phyloP scores from a whole-genome alignment of 2,329 filamentous ascomycete genomes.

The Aureobasidium sp. region DNA sequence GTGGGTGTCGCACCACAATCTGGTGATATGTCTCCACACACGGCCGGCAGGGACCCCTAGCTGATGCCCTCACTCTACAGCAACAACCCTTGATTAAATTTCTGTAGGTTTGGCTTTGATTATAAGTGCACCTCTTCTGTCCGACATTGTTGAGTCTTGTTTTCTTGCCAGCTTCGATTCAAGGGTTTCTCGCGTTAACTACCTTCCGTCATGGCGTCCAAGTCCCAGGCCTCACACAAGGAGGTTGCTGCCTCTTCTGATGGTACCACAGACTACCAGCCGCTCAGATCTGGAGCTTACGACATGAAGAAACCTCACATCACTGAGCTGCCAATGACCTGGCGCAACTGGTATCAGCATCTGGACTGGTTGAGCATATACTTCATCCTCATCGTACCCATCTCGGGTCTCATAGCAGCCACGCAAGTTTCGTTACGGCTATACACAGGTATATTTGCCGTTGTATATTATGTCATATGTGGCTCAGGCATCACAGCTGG shows the following conservation, averaged over 20 bases:
- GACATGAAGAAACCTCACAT: constrained; percentile 54
- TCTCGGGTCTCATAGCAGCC: constrained; percentile 62
- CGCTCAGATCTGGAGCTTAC: neutral
- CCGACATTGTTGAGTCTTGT: no score
- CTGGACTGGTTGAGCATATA: constrained; percentile 87
- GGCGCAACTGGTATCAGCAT: constrained; percentile 81
- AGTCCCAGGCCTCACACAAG: neutral
- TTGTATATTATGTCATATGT: constrained; percentile 76
- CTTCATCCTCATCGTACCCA: constrained; percentile 69
- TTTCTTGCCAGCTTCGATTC: neutral
- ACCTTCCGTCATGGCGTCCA: neutral
- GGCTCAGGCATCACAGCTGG: constrained; percentile 35
- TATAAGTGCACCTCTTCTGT: no score
- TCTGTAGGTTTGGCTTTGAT: no score
- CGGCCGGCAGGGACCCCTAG: neutral
- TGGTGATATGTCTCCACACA: constrained; percentile 5
- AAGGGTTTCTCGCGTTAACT: neutral
- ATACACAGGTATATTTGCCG: constrained; percentile 64
- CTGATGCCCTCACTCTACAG: no score
- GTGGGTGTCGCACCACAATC: neutral
- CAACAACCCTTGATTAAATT: no score
- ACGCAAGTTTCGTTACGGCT: constrained; percentile 67
- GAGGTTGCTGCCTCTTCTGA: neutral
- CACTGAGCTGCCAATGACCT: constrained; percentile 70
- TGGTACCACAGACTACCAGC: neutral